Conservation (phyloP, 1,284 basidiomycete genomes). For the Ustilago esculenta region DNA sequence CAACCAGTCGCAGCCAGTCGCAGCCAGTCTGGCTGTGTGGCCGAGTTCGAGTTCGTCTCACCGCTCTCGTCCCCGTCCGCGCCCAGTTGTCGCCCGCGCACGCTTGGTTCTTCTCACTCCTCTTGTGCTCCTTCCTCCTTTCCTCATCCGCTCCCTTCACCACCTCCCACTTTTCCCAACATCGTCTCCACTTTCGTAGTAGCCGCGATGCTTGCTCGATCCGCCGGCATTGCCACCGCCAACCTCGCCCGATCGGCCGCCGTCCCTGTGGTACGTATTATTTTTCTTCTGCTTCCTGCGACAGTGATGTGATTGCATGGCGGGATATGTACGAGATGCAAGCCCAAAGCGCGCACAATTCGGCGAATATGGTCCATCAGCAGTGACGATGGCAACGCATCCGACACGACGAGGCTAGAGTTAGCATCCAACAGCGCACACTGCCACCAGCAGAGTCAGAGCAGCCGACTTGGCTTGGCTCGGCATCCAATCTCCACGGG, state of each 20-base stretch:
- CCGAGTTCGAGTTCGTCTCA: background rate
- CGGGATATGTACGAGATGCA: background rate
- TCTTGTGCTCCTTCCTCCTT: conserved; percentile 1
- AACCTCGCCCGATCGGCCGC: conserved; percentile 64
- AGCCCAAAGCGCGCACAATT: background rate
- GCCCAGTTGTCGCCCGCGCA: conserved; percentile 7
- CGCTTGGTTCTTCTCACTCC: conserved; percentile 27
- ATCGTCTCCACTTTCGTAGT: conserved; percentile 22
- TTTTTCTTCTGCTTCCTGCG: background rate
- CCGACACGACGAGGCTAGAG: background rate
- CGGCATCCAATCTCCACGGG: too few relatives aligned
- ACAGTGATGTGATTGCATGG: conserved; percentile 8
- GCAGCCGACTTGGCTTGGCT: too few relatives aligned
- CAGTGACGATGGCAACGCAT: background rate
- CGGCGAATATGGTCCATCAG: background rate
- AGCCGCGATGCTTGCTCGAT: conserved; percentile 64
- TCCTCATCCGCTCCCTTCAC: conserved; percentile 18
- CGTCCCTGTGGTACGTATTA: conserved; percentile 58
- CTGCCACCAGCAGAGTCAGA: too few relatives aligned
- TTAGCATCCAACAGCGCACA: background rate
- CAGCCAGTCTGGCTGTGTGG: too few relatives aligned
- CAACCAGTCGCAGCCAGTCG: too few relatives aligned
- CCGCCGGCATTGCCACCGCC: conserved; percentile 63
- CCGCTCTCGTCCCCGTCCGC: too few relatives aligned
- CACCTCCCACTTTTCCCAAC: conserved; percentile 22